Conservation (phyloP, 805 yeast species). For the Yamadazyma kitorensis region DNA sequence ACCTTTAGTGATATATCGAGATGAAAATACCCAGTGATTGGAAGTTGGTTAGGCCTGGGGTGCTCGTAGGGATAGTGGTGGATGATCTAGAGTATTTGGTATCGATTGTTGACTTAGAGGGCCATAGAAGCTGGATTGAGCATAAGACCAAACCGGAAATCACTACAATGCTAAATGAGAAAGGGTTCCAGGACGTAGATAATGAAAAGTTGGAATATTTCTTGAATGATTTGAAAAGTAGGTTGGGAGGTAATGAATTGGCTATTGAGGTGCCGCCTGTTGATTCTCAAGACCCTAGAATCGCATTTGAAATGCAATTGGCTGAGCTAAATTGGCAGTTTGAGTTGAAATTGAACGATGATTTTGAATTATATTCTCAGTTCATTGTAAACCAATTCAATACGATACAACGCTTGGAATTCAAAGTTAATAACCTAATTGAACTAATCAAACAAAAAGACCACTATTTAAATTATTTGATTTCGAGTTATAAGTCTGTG, state of each 20-base stretch:
- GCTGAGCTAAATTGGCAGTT: conserved; percentile 3
- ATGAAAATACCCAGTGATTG: background rate
- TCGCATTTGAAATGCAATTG: background rate
- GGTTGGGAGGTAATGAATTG: background rate
- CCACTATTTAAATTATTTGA: conserved; percentile 27
- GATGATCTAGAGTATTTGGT: conserved; percentile 1
- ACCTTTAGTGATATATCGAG: too few species aligned
- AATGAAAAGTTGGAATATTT: conserved; percentile 15
- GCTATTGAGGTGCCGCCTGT: background rate
- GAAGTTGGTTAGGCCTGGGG: background rate
- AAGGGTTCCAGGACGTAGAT: conserved; percentile 28
- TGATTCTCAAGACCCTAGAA: too few species aligned
- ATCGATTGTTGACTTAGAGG: background rate
- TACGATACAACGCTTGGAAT: conserved; percentile 1
- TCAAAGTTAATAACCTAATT: conserved; percentile 19
- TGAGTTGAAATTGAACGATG: background rate
- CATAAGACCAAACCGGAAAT: background rate
- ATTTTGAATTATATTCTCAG: background rate
- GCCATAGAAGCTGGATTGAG: background rate
- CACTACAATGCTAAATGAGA: conserved; percentile 1
- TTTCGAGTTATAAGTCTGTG: conserved; percentile 31
- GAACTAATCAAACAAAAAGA: conserved; percentile 25
- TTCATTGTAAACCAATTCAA: conserved; percentile 3
- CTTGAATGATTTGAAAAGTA: conserved; percentile 8
- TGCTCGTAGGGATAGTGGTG: background rate